Evolutionary conservation across 2,329 filamentous ascomycete species (phyloP).

Genomic region (Aureobasidium namibiae): DNA sequence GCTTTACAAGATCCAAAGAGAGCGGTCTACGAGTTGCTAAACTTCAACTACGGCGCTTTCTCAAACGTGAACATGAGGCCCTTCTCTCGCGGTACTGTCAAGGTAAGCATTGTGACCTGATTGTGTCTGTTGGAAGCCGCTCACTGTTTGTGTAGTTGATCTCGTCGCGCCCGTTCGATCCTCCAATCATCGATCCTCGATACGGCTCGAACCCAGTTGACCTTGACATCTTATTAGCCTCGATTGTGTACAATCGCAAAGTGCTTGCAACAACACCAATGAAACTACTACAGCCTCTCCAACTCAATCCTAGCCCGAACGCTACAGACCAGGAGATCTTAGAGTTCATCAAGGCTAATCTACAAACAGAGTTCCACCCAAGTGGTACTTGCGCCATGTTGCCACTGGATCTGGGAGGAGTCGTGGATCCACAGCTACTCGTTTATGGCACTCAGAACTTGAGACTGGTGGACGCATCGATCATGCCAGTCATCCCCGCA

Average conservation of each 20-base stretch:
- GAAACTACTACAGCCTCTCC: slow-evolving; percentile 18
- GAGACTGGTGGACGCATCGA: slow-evolving; percentile 38
- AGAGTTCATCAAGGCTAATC: slow-evolving; percentile 20
- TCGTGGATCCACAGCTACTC: slow-evolving; percentile 37
- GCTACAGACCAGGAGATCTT: slow-evolving; percentile 24
- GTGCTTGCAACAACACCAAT: slow-evolving; percentile 21
- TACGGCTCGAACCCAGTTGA: slow-evolving; percentile 40
- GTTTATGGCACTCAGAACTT: slow-evolving; percentile 39
- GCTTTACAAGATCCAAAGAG: slow-evolving; percentile 19
- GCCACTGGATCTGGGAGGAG: slow-evolving; percentile 40
- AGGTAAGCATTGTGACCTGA: background rate
- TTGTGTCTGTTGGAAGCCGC: background rate
- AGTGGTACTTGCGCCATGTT: slow-evolving; percentile 46
- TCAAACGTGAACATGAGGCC: slow-evolving; percentile 31
- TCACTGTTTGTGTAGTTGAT: slow-evolving; percentile 22
- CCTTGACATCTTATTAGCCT: slow-evolving; percentile 20
- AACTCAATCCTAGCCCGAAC: slow-evolving; percentile 19
- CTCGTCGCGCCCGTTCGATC: slow-evolving; percentile 30
- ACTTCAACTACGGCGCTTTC: slow-evolving; percentile 25
- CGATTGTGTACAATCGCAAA: slow-evolving; percentile 23
- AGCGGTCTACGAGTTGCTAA: slow-evolving; percentile 24
- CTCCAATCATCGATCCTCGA: slow-evolving; percentile 35
- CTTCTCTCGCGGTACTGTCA: slow-evolving; percentile 38
- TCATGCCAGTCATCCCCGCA: slow-evolving; percentile 38
- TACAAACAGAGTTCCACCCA: slow-evolving; percentile 43